phyloP scores from a whole-genome alignment of 257 asterid species.

The Craterostigma plantagineum region DNA sequence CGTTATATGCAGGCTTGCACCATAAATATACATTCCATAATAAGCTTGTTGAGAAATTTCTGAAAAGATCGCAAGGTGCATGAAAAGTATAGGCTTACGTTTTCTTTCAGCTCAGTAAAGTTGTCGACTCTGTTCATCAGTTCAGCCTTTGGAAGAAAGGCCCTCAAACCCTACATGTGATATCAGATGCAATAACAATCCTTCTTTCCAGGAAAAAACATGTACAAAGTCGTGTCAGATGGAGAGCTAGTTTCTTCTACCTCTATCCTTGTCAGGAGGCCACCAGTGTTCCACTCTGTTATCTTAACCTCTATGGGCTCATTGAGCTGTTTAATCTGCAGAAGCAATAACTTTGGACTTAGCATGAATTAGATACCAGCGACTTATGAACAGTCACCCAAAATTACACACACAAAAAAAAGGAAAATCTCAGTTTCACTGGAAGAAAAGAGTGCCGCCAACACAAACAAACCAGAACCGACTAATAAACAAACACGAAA shows the following conservation, averaged over 20 bases:
- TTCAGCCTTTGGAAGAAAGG: constrained; percentile 87
- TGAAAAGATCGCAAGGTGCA: too few species aligned
- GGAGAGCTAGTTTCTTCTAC: too few species aligned
- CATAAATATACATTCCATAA: too few species aligned
- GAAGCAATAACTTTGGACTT: background rate
- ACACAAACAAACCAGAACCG: background rate
- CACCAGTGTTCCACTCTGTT: constrained; percentile 93
- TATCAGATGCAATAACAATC: constrained; percentile 3
- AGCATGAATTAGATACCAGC: background rate
- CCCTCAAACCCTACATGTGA: constrained; percentile 93
- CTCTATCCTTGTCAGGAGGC: constrained; percentile 91
- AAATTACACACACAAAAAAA: too few species aligned
- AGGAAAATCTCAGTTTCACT: too few species aligned
- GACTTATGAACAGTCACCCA: background rate
- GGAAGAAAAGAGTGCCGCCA: too few species aligned
- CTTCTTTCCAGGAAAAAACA: constrained; percentile 5
- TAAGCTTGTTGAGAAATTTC: background rate
- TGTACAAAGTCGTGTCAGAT: too few species aligned
- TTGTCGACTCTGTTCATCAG: constrained; percentile 64
- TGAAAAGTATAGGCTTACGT: too few species aligned
- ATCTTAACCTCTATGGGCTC: constrained; percentile 69
- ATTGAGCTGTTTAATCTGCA: constrained; percentile 72
- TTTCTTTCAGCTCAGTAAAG: constrained; percentile 67
- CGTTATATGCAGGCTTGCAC: too few species aligned
- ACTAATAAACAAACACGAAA: background rate